phyloP scores from a whole-genome alignment of 306 rosid species.

The Casuarina glauca region DNA sequence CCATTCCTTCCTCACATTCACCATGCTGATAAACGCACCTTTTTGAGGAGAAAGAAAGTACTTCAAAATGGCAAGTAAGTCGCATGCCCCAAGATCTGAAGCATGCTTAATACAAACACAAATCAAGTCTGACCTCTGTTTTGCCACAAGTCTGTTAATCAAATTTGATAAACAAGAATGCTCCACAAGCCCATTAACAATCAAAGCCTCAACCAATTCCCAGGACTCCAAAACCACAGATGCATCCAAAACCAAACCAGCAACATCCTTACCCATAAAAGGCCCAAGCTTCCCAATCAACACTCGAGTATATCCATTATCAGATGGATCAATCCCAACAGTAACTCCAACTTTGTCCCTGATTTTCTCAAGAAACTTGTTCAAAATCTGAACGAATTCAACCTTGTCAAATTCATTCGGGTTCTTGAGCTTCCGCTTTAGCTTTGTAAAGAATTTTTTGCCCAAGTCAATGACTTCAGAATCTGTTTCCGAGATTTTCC shows the following conservation, averaged over 20 bases:
- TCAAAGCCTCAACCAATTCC: slow-evolving; percentile 68
- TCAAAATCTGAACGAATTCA: slow-evolving; percentile 51
- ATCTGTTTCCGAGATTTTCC: slow-evolving; percentile 60
- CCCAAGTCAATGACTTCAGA: slow-evolving; percentile 47
- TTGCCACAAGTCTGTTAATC: slow-evolving; percentile 47
- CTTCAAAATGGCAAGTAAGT: slow-evolving; percentile 63
- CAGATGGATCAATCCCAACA: slow-evolving; percentile 37
- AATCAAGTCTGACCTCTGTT: slow-evolving; percentile 61
- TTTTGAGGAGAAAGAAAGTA: slow-evolving; percentile 61
- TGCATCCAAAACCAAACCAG: slow-evolving; percentile 63
- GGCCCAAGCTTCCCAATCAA: slow-evolving; percentile 52
- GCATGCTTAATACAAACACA: slow-evolving; percentile 67
- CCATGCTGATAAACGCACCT: slow-evolving; percentile 40
- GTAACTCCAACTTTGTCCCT: slow-evolving; percentile 41
- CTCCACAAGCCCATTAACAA: slow-evolving; percentile 51
- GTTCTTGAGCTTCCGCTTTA: slow-evolving; percentile 47
- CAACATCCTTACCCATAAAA: slow-evolving; percentile 49
- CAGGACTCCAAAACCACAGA: slow-evolving; percentile 65
- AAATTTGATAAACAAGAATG: slow-evolving; percentile 49
- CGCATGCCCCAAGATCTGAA: slow-evolving; percentile 59
- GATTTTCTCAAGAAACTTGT: slow-evolving; percentile 52
- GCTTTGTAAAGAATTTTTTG: slow-evolving; percentile 48
- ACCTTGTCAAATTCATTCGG: slow-evolving; percentile 33
- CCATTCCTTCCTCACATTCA: slow-evolving; percentile 74
- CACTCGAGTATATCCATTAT: slow-evolving; percentile 30